These are phyloP conservation scores for Coccomyxa sp. DNA, from an alignment of 139 green algal species.

Conservation along the genomic window DNA sequence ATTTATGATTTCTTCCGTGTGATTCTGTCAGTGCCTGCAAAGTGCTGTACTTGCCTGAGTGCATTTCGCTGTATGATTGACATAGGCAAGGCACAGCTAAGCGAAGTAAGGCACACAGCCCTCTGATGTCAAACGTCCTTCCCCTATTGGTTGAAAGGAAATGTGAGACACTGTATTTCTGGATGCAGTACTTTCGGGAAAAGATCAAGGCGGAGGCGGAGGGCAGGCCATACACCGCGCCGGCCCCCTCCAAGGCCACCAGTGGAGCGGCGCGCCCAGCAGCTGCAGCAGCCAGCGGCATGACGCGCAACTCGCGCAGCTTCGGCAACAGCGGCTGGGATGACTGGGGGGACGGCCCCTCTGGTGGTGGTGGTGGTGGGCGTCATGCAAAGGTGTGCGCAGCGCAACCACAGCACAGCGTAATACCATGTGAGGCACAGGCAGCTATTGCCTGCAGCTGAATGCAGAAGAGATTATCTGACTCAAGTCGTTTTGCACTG, in stretches of 20 bases:
- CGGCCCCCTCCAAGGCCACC: conserved; percentile 36
- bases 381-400: neutral
- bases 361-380: neutral
- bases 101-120: neutral
- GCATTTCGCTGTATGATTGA: neutral
- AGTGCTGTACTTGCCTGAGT: no score
- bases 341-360: conserved; percentile 67
- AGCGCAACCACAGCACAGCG: no score
- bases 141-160: neutral
- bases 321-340: conserved; percentile 59
- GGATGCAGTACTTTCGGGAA: conserved; percentile 76
- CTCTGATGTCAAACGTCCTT: no score
- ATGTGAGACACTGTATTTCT: neutral
- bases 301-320: neutral
- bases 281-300: neutral
- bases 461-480: no score
- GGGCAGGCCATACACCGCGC: conserved; percentile 68
- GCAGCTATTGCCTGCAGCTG: no score
- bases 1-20: no score
- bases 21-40: no score
- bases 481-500: no score
- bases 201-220: conserved; percentile 81
- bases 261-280: conserved; percentile 3
- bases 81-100: neutral
- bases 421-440: no score